Evolutionary conservation across 2,329 filamentous ascomycete species (phyloP), one percentile per base, ranked within the genome.

Genomic region (Fusarium sp.): DNA sequence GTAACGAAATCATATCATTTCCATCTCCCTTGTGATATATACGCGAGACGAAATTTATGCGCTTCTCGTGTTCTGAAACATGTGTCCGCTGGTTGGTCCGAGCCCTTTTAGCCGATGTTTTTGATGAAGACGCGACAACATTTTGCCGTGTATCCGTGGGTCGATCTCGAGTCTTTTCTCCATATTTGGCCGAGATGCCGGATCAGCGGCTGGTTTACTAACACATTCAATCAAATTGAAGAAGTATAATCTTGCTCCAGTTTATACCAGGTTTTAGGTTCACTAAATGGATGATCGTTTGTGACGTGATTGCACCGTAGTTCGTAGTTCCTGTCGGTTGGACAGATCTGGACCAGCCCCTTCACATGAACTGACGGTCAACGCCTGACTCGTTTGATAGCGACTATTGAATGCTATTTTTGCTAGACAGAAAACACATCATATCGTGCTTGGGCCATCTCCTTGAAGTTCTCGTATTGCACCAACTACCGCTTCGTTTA

Each of bases 91-190:
- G 35, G 48, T 51, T 51, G 31, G 48, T 15, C n/a, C n/a, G 41
- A 38, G 25, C 41, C 49, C 35, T 23, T 35, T 21, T 54, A 48
- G 23, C 63, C 55, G 41, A 61, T 25, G 14, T 38, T 18, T 41
- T 52, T 37, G 21, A 65, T 31, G 23, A 58, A 45, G 29, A 45
- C 7, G 35, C 44, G 48, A 44, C 61, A 38, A 41, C 31, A 39
- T 54, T 51, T 66, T 51, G 61, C 63, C 61, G 61, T 60, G 61
- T 15, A 66, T 41, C 61, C 63, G 63, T 66, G 51, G 35, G 42
- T 65, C 38, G 10, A 49, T 49, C 48, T 25, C 9, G 5, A 21
- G 19, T 29, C 11, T 35, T 44, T 44, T 44, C 23, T 38, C 42
- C 60, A 57, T 21, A 57, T 19, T 51, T 64, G 48, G 37, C 18